phyloP scores from a whole-genome alignment of 2,329 filamentous ascomycete genomes.

The Chaetomiaceae sp. region DNA sequence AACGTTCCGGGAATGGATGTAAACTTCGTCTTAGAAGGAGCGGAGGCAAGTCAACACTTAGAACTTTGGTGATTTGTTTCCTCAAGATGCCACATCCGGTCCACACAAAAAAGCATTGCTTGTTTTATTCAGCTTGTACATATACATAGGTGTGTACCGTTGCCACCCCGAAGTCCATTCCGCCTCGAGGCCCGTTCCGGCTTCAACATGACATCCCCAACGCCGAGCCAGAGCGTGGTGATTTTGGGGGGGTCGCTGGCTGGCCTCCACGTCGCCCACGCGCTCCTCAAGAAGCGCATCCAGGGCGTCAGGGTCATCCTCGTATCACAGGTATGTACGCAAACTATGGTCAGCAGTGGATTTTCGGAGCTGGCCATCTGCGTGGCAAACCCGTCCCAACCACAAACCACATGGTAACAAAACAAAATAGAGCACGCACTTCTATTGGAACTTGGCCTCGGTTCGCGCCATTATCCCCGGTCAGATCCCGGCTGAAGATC shows the following conservation, averaged over 20 bases:
- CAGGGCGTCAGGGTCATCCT: conserved; percentile 51
- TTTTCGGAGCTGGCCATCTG: no score
- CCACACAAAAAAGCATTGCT: no score
- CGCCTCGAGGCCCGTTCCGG: no score
- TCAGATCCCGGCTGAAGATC: conserved; percentile 44
- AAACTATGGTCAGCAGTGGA: no score
- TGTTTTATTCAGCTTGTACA: no score
- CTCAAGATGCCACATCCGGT: no score
- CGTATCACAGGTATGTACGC: conserved; percentile 53
- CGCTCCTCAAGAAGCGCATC: conserved; percentile 49
- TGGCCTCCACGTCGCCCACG: conserved; percentile 51
- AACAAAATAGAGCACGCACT: conserved; percentile 46
- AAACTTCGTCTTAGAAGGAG: no score
- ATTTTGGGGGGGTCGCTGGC: conserved; percentile 52
- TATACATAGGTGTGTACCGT: no score
- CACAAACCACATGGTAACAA: background rate
- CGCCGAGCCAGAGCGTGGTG: conserved; percentile 48
- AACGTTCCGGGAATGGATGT: no score
- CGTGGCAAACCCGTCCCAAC: no score
- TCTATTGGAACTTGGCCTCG: conserved; percentile 56
- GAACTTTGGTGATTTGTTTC: no score
- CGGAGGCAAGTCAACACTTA: no score
- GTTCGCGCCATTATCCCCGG: conserved; percentile 53
- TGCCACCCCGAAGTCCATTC: background rate
- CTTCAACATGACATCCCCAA: background rate